Conservation (phyloP, 2,329 filamentous ascomycete species). For the Fusarium pseudocircinatum region DNA sequence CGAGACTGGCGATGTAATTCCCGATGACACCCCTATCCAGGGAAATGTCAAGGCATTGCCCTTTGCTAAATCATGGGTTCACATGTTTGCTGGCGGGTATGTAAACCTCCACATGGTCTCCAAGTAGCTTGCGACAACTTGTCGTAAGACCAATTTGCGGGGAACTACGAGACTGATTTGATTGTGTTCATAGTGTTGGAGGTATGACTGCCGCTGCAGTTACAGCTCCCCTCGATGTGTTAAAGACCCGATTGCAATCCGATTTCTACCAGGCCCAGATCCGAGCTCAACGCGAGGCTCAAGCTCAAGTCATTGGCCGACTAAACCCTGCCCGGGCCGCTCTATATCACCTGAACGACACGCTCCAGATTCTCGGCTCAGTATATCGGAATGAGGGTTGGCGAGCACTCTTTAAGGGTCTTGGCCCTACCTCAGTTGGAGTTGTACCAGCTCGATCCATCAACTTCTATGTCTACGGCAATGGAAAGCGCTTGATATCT, state of each 20-base stretch:
- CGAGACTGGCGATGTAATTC: slow-evolving; percentile 67
- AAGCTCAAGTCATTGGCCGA: slow-evolving; percentile 56
- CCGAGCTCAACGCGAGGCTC: slow-evolving; percentile 70
- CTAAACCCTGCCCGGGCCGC: slow-evolving; percentile 74
- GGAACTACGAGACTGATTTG: slow-evolving; percentile 24
- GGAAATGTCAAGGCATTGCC: slow-evolving; percentile 55
- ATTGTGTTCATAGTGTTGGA: slow-evolving; percentile 68
- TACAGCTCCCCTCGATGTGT: slow-evolving; percentile 92
- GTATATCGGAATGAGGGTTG: slow-evolving; percentile 85
- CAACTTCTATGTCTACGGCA: slow-evolving; percentile 94
- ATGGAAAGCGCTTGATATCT: slow-evolving; percentile 84
- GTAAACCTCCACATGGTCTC: slow-evolving; percentile 41
- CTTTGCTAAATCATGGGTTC: slow-evolving; percentile 84
- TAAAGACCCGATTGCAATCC: slow-evolving; percentile 92
- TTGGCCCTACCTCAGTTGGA: slow-evolving; percentile 89
- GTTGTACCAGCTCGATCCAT: slow-evolving; percentile 91
- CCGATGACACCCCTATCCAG: slow-evolving; percentile 51
- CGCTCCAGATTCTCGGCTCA: slow-evolving; percentile 82
- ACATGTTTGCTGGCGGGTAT: slow-evolving; percentile 91
- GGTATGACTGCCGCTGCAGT: slow-evolving; percentile 92
- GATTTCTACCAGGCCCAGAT: slow-evolving; percentile 93
- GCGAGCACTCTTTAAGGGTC: slow-evolving; percentile 89
- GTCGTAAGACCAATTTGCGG: neutral
- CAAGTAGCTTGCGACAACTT: neutral
- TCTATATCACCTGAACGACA: slow-evolving; percentile 82